Percentiles rank a stretch among this genome's conserved stretches.
Evolutionary conservation across 202 grass and related monocot genomes (phyloP).

Genomic region (Digitaria exilis): DNA sequence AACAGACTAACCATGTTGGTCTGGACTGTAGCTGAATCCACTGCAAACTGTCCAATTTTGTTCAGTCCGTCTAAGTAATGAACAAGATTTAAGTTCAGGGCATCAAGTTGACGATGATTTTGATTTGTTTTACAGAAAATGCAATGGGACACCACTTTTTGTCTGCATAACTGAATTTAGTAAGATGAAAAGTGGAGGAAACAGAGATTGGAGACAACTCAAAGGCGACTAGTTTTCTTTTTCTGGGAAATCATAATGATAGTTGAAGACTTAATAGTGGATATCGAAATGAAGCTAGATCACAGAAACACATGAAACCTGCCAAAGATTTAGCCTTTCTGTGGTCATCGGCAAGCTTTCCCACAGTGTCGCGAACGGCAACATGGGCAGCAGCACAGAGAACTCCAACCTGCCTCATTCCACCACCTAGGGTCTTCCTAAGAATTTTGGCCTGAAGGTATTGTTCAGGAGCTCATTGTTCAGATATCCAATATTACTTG

Average conservation of each 20-base stretch:
- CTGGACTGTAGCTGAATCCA: constrained; percentile 63
- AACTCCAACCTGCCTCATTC: constrained; percentile 92
- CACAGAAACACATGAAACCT: constrained; percentile 40
- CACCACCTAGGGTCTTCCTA: constrained; percentile 93
- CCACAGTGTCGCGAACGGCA: constrained; percentile 66
- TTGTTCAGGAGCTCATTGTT: background rate
- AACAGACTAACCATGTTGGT: constrained; percentile 80
- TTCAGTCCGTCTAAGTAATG: constrained; percentile 70
- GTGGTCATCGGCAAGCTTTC: constrained; percentile 84
- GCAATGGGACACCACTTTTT: background rate
- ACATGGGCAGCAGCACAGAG: constrained; percentile 89
- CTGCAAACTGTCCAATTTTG: constrained; percentile 65
- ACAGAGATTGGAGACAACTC: background rate
- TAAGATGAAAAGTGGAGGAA: background rate
- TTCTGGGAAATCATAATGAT: background rate
- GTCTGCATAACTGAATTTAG: background rate
- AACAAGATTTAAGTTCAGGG: background rate
- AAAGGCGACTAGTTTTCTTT: background rate
- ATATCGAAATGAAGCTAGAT: background rate
- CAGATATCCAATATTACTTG: background rate
- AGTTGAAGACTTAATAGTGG: background rate
- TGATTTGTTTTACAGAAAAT: background rate
- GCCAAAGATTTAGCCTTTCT: constrained; percentile 80
- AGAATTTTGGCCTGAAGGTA: constrained; percentile 71
- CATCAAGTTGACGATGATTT: background rate